Evolutionary conservation across 1,139 yeast genomes (phyloP).

Genomic region (Taiozyma sp.): DNA sequence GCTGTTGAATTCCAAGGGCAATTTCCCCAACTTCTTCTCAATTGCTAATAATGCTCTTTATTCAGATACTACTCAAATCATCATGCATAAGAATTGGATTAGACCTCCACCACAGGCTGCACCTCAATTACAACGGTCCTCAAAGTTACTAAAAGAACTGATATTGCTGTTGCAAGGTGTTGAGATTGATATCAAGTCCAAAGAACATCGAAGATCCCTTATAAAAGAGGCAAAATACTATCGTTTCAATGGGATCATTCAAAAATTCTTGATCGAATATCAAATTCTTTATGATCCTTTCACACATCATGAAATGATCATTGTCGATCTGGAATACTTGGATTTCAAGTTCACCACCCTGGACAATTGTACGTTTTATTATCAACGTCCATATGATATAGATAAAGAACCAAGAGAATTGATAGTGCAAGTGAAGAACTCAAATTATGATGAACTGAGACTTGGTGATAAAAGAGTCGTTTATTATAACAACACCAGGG

Average conservation of each 20-base stretch:
- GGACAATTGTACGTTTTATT: background rate
- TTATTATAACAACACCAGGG: background rate
- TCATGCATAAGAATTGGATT: constrained; percentile 33
- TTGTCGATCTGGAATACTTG: constrained; percentile 45
- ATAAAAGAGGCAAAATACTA: constrained; percentile 72
- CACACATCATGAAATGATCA: constrained; percentile 33
- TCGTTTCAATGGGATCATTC: constrained; percentile 70
- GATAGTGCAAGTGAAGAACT: constrained; percentile 2
- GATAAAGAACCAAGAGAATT: constrained; percentile 2
- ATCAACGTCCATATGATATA: constrained; percentile 4
- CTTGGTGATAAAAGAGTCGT: background rate
- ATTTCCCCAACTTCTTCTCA: constrained; percentile 72
- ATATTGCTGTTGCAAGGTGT: constrained; percentile 54
- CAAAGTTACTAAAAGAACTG: constrained; percentile 54
- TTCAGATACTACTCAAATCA: constrained; percentile 38
- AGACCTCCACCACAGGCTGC: constrained; percentile 71
- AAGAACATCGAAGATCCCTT: constrained; percentile 50
- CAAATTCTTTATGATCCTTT: constrained; percentile 48
- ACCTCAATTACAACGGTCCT: constrained; percentile 54
- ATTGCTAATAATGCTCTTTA: constrained; percentile 49
- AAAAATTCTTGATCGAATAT: constrained; percentile 48
- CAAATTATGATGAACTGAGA: background rate
- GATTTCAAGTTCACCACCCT: constrained; percentile 3
- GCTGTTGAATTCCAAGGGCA: constrained; percentile 48
- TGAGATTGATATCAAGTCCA: constrained; percentile 38